A percentile compares a stretch with the other conserved stretches of the same genome.
These are phyloP conservation scores for Gossypium raimondii DNA, from an alignment of 345 rosid species.

Conservation along the genomic window DNA sequence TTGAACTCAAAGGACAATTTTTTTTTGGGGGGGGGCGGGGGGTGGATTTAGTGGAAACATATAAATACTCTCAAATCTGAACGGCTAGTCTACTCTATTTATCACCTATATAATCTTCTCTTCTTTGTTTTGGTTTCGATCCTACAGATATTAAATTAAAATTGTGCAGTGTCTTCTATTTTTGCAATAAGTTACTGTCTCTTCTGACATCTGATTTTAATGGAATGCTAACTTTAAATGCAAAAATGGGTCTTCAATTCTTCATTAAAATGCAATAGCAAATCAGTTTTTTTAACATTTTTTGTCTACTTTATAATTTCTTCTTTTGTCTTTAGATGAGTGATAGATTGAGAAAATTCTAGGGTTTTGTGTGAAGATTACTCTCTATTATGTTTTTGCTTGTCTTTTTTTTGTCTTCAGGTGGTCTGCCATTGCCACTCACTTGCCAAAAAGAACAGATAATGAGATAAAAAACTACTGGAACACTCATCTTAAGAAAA, in stretches of 20 bases:
- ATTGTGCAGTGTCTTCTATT: conserved; percentile 4
- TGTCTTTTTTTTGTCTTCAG: conserved; percentile 31
- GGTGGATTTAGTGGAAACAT: conserved; percentile 1
- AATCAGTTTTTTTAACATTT: neutral
- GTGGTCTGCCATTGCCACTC: conserved; percentile 85
- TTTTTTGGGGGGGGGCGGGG: neutral
- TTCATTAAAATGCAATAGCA: neutral
- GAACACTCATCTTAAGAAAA: conserved; percentile 75
- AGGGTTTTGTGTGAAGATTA: conserved; percentile 3
- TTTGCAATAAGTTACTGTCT: conserved; percentile 11
- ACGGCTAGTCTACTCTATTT: neutral
- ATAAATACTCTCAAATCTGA: conserved; percentile 6
- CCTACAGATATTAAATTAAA: neutral
- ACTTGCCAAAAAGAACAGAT: conserved; percentile 72
- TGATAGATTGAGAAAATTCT: conserved; percentile 6
- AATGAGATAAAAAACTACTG: conserved; percentile 77
- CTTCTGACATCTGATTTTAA: neutral
- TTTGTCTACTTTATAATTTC: neutral
- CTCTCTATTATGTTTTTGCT: conserved; percentile 9
- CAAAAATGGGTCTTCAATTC: conserved; percentile 3
- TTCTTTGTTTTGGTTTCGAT: neutral
- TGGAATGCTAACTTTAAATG: conserved; percentile 8
- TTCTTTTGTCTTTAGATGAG: conserved; percentile 14
- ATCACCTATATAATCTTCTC: neutral
- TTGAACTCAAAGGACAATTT: too few species aligned